phyloP scores from a whole-genome alignment of 176 grass and related monocot species.

The Musa acuminata region DNA sequence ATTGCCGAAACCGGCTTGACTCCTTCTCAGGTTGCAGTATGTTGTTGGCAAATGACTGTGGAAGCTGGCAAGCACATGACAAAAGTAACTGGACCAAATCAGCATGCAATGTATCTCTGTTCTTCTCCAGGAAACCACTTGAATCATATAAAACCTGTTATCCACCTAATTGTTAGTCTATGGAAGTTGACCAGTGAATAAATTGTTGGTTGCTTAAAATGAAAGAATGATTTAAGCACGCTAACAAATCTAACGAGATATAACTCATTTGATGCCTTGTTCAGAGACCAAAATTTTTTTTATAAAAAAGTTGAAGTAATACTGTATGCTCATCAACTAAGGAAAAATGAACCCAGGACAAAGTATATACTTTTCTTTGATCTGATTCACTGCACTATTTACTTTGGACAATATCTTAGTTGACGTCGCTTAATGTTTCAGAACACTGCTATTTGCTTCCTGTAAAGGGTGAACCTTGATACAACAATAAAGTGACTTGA shows the following conservation, averaged over 20 bases:
- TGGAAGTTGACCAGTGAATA: background rate
- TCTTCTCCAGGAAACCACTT: constrained; percentile 89
- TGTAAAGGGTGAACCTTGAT: no score
- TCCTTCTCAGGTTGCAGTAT: constrained; percentile 59
- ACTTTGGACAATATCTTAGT: no score
- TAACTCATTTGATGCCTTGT: background rate
- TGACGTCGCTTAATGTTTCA: no score
- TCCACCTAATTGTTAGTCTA: constrained; percentile 7
- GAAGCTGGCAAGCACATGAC: constrained; percentile 55
- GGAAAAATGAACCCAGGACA: background rate
- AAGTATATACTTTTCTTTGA: background rate
- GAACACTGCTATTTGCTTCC: no score
- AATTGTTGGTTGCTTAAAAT: background rate
- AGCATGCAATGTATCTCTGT: constrained; percentile 61
- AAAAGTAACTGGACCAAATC: constrained; percentile 61
- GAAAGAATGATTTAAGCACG: background rate
- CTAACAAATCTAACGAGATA: background rate
- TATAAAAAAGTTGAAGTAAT: background rate
- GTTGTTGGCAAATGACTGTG: constrained; percentile 51
- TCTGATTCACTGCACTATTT: no score
- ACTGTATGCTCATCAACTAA: background rate
- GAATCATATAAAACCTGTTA: constrained; percentile 76
- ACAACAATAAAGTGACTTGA: no score
- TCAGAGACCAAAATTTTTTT: background rate
- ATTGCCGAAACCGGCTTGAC: constrained; percentile 31